phyloP scores from a whole-genome alignment of 345 rosid species.

The Lagerstroemia speciosa region DNA sequence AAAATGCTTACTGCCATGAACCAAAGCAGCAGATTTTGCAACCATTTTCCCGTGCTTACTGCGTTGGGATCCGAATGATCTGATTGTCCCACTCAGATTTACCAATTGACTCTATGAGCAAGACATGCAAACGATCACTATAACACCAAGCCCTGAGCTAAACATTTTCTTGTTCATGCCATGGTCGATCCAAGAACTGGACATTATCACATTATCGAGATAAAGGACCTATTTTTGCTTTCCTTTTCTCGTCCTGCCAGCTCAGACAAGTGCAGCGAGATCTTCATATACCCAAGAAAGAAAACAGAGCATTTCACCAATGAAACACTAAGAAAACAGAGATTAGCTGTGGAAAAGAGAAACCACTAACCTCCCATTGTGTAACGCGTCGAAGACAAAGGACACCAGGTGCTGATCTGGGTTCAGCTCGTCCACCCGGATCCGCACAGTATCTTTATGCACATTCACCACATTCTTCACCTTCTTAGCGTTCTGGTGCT shows the following conservation, averaged over 20 bases:
- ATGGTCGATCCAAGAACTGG: background rate
- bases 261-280: background rate
- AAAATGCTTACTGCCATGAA: no score
- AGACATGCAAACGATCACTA: no score
- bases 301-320: background rate
- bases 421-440: slow-evolving; percentile 51
- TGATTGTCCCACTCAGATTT: background rate
- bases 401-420: slow-evolving; percentile 73
- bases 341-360: background rate
- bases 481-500: slow-evolving; percentile 82
- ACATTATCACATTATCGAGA: background rate
- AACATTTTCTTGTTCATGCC: background rate
- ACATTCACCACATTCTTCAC: slow-evolving; percentile 87
- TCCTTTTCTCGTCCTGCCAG: background rate
- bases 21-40: background rate
- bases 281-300: background rate
- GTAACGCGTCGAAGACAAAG: slow-evolving; percentile 76
- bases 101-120: background rate
- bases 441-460: slow-evolving; percentile 64
- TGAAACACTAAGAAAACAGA: background rate
- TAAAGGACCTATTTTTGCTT: background rate
- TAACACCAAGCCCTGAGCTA: no score
- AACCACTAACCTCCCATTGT: slow-evolving; percentile 66
- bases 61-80: background rate
- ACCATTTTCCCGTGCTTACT: background rate